Evolutionary conservation across 495 filamentous ascomycete genomes (phyloP).

Genomic region (Rusavskia elegans): DNA sequence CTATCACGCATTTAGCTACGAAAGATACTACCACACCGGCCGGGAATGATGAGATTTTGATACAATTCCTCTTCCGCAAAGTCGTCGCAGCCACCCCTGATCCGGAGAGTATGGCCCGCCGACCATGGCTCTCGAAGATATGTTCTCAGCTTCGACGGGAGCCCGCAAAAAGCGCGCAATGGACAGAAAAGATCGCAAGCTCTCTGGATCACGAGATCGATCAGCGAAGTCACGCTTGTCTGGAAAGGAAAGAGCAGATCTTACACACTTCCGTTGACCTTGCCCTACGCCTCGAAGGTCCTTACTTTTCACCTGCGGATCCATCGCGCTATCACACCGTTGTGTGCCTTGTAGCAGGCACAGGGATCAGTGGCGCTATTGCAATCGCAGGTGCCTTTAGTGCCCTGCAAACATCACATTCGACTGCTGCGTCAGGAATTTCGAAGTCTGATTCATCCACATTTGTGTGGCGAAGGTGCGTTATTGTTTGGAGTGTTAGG

Average conservation of each 20-base stretch:
- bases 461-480: constrained; percentile 11
- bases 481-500: constrained; percentile 17
- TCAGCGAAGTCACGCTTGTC: neutral
- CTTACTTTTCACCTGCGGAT: constrained; percentile 20
- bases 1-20: constrained; percentile 19
- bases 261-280: neutral
- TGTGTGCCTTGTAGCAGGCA: constrained; percentile 20
- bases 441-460: neutral
- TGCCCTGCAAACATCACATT: neutral
- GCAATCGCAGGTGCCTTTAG: constrained; percentile 17
- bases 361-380: constrained; percentile 17
- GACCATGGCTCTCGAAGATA: neutral
- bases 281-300: constrained; percentile 16
- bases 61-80: constrained; percentile 20
- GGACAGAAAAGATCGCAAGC: constrained; percentile 14
- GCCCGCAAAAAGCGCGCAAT: constrained; percentile 6
- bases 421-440: neutral
- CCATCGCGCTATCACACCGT: constrained; percentile 15
- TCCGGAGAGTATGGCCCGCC: neutral
- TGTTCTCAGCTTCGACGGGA: neutral
- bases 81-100: neutral
- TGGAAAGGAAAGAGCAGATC: neutral
- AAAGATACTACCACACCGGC: neutral
- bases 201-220: constrained; percentile 5
- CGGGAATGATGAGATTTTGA: constrained; percentile 6